A percentile compares a stretch with the other conserved stretches of the same genome.
Evolutionary conservation across 148 eudicot species (phyloP).

Genomic region (Vaccinium myrtillus): DNA sequence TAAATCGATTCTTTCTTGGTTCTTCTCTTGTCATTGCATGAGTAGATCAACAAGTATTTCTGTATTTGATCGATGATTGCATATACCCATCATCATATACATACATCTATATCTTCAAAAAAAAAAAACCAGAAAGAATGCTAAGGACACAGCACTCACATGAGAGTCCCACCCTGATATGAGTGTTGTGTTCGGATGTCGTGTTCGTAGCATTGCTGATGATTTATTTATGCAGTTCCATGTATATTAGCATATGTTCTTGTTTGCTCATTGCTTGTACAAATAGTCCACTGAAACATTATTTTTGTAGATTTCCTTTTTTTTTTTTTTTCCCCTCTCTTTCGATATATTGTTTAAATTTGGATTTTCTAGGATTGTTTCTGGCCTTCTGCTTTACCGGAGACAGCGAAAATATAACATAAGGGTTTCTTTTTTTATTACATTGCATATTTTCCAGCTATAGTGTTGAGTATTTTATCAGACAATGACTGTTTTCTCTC

Average conservation of each 20-base stretch:
- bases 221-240: not conserved
- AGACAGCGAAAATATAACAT: not conserved
- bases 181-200: no score
- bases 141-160: no score
- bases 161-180: no score
- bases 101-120: no score
- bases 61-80: not conserved
- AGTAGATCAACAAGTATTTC: not conserved
- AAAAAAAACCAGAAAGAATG: no score
- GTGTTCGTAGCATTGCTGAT: no score
- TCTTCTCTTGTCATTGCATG: not conserved
- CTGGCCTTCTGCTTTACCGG: not conserved
- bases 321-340: not conserved
- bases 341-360: not conserved
- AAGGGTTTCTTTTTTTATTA: not conserved
- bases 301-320: not conserved
- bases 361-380: not conserved
- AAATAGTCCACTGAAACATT: not conserved
- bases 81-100: not conserved
- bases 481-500: not conserved
- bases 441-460: not conserved
- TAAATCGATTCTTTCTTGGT: not conserved
- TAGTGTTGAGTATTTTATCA: not conserved
- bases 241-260: not conserved
- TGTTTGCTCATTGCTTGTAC: not conserved